phyloP scores from a whole-genome alignment of 2,329 filamentous ascomycete genomes.

The Aspergillus tanneri region DNA sequence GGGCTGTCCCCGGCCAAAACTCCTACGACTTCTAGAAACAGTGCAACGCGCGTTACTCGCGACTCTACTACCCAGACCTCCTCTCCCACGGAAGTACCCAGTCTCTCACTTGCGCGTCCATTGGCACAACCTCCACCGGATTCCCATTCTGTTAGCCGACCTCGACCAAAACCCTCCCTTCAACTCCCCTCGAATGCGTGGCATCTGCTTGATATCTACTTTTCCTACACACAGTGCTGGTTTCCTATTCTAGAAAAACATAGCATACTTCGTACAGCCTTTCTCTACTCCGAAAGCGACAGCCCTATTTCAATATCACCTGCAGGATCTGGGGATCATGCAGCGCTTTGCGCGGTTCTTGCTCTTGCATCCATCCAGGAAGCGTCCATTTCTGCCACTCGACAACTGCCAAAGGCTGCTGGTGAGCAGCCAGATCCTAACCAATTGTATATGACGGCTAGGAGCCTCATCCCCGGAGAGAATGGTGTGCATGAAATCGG shows the following conservation, averaged over 20 bases:
- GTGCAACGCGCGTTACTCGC: constrained; percentile 17
- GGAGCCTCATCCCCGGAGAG: constrained; percentile 49
- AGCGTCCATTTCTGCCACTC: constrained; percentile 30
- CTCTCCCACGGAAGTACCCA: not conserved
- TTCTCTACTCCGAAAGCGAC: constrained; percentile 32
- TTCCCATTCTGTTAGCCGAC: not conserved
- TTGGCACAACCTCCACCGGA: not conserved
- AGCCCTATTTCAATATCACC: constrained; percentile 25
- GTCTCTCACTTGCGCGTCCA: not conserved
- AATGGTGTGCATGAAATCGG: constrained; percentile 49
- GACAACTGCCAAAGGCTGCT: constrained; percentile 17
- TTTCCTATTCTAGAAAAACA: constrained; percentile 71
- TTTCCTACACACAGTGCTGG: constrained; percentile 74
- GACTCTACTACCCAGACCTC: constrained; percentile 29
- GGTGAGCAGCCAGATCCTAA: constrained; percentile 19
- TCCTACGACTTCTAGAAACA: constrained; percentile 16
- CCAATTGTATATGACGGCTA: constrained; percentile 48
- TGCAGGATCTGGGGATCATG: constrained; percentile 48
- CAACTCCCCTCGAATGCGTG: constrained; percentile 52
- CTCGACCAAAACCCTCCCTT: constrained; percentile 33
- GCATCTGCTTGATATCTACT: constrained; percentile 68
- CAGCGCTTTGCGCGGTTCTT: constrained; percentile 61
- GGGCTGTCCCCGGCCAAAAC: constrained; percentile 29
- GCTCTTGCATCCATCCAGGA: constrained; percentile 59
- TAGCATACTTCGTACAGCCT: constrained; percentile 56